Evolutionary conservation across 768 basidiomycete genomes (phyloP).

Genomic region (Psilocybe azurescens): DNA sequence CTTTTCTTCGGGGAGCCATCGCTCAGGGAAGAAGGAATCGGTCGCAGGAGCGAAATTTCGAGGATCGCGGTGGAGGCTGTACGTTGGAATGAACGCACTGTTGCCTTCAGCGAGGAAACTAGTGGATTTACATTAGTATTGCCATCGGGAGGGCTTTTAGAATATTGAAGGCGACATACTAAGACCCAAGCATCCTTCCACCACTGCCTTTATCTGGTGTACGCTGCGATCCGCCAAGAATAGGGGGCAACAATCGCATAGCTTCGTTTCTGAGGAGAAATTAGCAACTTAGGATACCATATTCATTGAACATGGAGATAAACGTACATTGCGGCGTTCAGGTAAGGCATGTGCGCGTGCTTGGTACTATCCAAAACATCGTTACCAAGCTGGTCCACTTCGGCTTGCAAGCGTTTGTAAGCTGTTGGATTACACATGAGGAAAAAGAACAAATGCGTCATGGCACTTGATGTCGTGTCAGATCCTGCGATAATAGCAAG

Average conservation of each 20-base stretch:
- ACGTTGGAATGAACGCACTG: conserved; percentile 39
- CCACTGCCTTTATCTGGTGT: conserved; percentile 35
- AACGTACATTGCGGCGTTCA: conserved; percentile 40
- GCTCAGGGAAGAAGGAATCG: conserved; percentile 41
- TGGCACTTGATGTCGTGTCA: conserved; percentile 34
- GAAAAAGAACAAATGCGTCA: conserved; percentile 31
- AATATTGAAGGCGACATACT: conserved; percentile 22
- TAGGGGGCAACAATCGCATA: conserved; percentile 42
- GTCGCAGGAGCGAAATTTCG: conserved; percentile 42
- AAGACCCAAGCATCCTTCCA: conserved; percentile 32
- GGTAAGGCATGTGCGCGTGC: conserved; percentile 32
- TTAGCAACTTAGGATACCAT: not conserved
- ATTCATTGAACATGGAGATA: not conserved
- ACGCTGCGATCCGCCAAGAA: conserved; percentile 38
- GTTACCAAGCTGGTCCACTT: conserved; percentile 31
- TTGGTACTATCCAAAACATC: conserved; percentile 25
- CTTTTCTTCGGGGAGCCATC: conserved; percentile 37
- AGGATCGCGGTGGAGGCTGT: conserved; percentile 39
- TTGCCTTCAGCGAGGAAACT: conserved; percentile 45
- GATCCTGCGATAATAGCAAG: conserved; percentile 36
- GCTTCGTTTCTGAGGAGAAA: conserved; percentile 35
- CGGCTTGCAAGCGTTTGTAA: conserved; percentile 31
- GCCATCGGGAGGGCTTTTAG: not conserved
- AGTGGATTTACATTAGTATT: too few relatives aligned
- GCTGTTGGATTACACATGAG: conserved; percentile 30